Evolutionary conservation across 257 asterid species (phyloP), one percentile per base, ranked within the genome.

Genomic region (Solanum ossicruentum): DNA sequence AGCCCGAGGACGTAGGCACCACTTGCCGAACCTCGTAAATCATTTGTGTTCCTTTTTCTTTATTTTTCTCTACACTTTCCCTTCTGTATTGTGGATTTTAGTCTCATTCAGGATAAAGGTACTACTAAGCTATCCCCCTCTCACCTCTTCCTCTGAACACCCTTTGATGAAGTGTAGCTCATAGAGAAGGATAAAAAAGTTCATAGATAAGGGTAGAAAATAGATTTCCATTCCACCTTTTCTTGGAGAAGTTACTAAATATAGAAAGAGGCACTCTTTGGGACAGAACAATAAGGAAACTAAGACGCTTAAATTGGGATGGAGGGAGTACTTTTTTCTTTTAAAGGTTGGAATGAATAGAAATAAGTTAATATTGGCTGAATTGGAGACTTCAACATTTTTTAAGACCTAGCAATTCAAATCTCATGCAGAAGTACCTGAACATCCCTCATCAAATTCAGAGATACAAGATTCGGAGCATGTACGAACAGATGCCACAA

Each of bases 371-470:
- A 43, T 43, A 71, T 43, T 71, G 80, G 80, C 80, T 15, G 47
- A 0, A 47, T 45, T 21, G 58, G 81, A 73, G 80, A 47, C 18
- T 47, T 12, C 66, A 3, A 12, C 39, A 45, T n/a, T n/a, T 65
- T 26, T 26, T 65, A 26, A 65, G 43, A 65, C 57, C 23, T 12
- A 3, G 20, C 81, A 47, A 49, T 13, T 51, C 82, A 77, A 49
- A 51, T 28, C 21, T 77, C 45, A 77, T 77, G 61, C 51, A 73
- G 23, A 75, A 36, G 85, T 84, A 93, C 97, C 95, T 92, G 90
- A 86, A 90, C 89, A 92, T 54, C 92, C 92, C 75, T 56, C 83
- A 63, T 92, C 95, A 86, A 93, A 93, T 87, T 89, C 87, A 15
- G 82, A 84, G 85, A 88, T 85, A 45, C 90, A 83, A 75, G 89